Conservation (phyloP, 2,329 filamentous ascomycete species). For the Hypoxylon sp. region DNA sequence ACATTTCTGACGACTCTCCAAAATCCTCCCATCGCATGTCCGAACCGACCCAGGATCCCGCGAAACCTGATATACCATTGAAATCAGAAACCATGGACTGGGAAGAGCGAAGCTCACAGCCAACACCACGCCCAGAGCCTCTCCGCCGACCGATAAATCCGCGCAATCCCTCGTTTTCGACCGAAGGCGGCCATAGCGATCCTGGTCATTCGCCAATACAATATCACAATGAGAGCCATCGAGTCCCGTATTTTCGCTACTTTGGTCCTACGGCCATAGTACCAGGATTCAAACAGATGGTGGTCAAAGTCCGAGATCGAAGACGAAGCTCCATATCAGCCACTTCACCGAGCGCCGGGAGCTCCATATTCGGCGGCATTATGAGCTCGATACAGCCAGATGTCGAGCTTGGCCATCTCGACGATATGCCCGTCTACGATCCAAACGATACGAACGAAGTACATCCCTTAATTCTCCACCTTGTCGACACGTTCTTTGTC, state of each 20-base stretch:
- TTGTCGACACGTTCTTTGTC: constrained; percentile 85
- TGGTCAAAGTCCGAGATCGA: constrained; percentile 79
- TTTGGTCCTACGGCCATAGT: constrained; percentile 93
- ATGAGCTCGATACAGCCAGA: constrained; percentile 62
- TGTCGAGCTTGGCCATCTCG: constrained; percentile 60
- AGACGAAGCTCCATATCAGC: constrained; percentile 73
- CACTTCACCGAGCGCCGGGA: constrained; percentile 63
- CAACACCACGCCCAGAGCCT: constrained; percentile 49
- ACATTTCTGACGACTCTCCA: constrained; percentile 48
- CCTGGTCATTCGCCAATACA: constrained; percentile 62
- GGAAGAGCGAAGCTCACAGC: constrained; percentile 50
- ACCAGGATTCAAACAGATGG: constrained; percentile 94
- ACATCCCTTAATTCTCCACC: constrained; percentile 79
- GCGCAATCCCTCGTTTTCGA: constrained; percentile 58
- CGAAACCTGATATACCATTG: constrained; percentile 46
- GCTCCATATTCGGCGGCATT: constrained; percentile 51
- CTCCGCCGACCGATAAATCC: constrained; percentile 49
- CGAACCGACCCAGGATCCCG: constrained; percentile 47
- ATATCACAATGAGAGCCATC: constrained; percentile 66
- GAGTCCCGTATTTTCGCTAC: constrained; percentile 90
- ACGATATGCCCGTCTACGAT: constrained; percentile 82
- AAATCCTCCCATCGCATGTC: constrained; percentile 46
- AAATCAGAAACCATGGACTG: constrained; percentile 54
- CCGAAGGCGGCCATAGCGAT: constrained; percentile 59
- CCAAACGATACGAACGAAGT: constrained; percentile 78